Base-by-base conservation (phyloP, 2,329 filamentous ascomycete species). In the Epichloe uncinata region DNA sequence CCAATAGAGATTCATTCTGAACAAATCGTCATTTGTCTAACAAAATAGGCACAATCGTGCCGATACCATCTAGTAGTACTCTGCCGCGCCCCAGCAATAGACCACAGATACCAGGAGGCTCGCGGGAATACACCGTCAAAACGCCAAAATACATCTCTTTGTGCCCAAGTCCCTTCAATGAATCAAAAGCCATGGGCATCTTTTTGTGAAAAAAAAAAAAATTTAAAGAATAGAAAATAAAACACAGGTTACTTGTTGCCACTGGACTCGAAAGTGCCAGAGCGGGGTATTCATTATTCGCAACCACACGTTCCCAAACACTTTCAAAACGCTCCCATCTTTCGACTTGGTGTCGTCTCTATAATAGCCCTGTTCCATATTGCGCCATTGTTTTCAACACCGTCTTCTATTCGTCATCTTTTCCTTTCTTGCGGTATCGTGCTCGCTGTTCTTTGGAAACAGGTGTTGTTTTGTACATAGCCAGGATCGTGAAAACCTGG, bases 251-350 rank as follows among this genome's bases (percentile, higher is more conserved):
- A 30, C 33, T 42, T 37, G 43, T 50, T 33, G 48, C 43, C 30
- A 26, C 48, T 40, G 44, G 33, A 50, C 33, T 42, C 18, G 37
- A 22, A 47, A 50, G 49, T 40, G 9, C 49, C 49, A 50, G 49
- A 36, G 49, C 43, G 30, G 49, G 49, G 49, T 50, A 50, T 50
- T 50, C 30, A 13, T 41, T 50, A n/a, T 18, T 50, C 44, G 38
- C 33, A 22, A 3, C 15, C 33, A 42, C 2, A 2, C 3, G 0
- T 6, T 2, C 22, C 5, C 22, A 43, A 48, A 37, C 26, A 18
- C 40, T 30, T 35, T 13, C n/a, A 30, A 44, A 42, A 43, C 40
- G 42, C 49, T 33, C 34, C 42, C 38, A 13, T 34, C n/a, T 43
- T 38, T 5, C 15, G 38, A 30, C 22, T 16, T 40, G 43, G 26